Conservation (phyloP, 78 protist genomes). For the slime mould (Dictyostelium discoideum) region dicty_2.7 NC_007088.5:7294001-7294500, state of each 20-base stretch:
- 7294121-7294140: slow-evolving; percentile 43
- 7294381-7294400: slow-evolving; percentile 46
- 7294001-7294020: too few species aligned
- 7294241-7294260: slow-evolving; percentile 37
- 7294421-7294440: slow-evolving; percentile 19
- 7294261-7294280: slow-evolving; percentile 45
- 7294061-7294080: slow-evolving; percentile 81
- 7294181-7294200: slow-evolving; percentile 19
- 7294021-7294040: too few species aligned
- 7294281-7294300: slow-evolving; percentile 59
- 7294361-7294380: slow-evolving; percentile 54
- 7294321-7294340: slow-evolving; percentile 68
- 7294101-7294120: slow-evolving; percentile 71
- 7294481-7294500: not conserved
- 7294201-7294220: slow-evolving; percentile 16
- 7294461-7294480: not conserved
- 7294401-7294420: not conserved
- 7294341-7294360: slow-evolving; percentile 50
- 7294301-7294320: slow-evolving; percentile 68
- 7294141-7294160: slow-evolving; percentile 57
- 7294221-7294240: slow-evolving; percentile 34
- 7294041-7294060: not conserved
- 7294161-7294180: slow-evolving; percentile 35
- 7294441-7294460: slow-evolving; percentile 46
- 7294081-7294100: slow-evolving; percentile 78